These are phyloP conservation scores for Pilobolus umbonatus DNA, from an alignment of 192 early-diverging fungal genomes.

Conservation along the genomic window DNA sequence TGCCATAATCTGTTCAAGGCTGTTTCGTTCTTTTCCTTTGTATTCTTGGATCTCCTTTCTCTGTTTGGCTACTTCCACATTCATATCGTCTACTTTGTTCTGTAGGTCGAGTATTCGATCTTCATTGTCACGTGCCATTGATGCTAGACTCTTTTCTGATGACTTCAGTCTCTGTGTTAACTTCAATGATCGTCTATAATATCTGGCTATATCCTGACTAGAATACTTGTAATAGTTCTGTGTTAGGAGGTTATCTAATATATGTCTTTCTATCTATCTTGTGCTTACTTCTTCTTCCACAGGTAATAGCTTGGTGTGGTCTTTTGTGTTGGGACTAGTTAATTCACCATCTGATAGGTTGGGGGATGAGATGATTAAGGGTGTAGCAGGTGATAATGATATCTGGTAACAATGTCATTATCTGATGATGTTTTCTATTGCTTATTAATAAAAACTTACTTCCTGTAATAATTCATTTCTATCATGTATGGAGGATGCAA, in stretches of 20 bases:
- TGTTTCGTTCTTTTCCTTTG: constrained; percentile 41
- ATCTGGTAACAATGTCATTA: too few relatives aligned
- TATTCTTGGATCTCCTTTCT: constrained; percentile 39
- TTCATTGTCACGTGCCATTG: constrained; percentile 40
- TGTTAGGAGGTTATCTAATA: neutral
- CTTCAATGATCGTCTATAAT: constrained; percentile 34
- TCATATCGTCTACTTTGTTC: constrained; percentile 41
- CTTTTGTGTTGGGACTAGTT: too few relatives aligned
- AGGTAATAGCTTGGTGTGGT: neutral
- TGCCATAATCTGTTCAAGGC: constrained; percentile 36
- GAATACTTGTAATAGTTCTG: constrained; percentile 1
- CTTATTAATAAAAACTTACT: neutral
- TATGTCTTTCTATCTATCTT: neutral
- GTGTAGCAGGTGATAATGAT: too few relatives aligned
- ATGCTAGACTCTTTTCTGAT: constrained; percentile 38
- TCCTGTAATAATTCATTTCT: neutral
- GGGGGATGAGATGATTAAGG: too few relatives aligned
- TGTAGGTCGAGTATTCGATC: constrained; percentile 38
- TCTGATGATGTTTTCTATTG: neutral
- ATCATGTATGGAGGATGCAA: neutral
- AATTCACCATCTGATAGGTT: neutral
- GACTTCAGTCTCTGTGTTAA: constrained; percentile 40
- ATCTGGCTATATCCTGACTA: constrained; percentile 19
- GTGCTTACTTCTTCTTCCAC: constrained; percentile 2
- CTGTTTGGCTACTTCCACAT: constrained; percentile 26